A percentile compares a stretch with the other conserved stretches of the same genome.
Conservation (phyloP, 2,329 filamentous ascomycete genomes). For the Alternaria tenuissima region DNA sequence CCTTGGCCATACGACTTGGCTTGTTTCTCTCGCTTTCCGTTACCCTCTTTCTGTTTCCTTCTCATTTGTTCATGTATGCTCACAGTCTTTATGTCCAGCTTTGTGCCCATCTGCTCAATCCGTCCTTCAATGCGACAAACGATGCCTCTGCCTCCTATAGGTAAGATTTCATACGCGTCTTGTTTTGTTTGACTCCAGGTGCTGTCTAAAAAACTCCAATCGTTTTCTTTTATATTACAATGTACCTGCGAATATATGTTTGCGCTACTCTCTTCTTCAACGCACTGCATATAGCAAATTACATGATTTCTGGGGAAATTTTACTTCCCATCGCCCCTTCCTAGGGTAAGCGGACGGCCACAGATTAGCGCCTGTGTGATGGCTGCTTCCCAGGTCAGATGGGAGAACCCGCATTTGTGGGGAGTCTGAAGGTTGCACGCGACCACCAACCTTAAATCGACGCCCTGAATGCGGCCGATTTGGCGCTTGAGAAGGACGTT, state of each 20-base stretch:
- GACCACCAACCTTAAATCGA: conserved; percentile 1
- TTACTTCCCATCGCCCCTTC: not conserved
- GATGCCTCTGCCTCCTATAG: no score
- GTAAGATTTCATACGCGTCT: no score
- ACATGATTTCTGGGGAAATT: not conserved
- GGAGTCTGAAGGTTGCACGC: not conserved
- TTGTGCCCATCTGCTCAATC: no score
- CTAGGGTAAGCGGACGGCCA: not conserved
- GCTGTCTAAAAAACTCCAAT: no score
- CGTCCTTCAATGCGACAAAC: no score
- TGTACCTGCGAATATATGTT: no score
- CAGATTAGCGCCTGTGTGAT: not conserved
- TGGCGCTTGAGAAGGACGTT: not conserved
- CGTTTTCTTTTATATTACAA: no score
- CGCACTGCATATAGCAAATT: not conserved
- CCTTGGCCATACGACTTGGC: not conserved
- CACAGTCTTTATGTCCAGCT: not conserved
- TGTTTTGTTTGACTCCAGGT: no score
- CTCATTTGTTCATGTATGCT: not conserved
- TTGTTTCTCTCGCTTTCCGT: not conserved
- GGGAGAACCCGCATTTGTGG: not conserved
- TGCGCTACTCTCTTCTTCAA: no score
- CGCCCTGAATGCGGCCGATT: not conserved
- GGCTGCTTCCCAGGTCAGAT: not conserved
- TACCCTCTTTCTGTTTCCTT: not conserved